Evolutionary conservation across 495 filamentous ascomycete species (phyloP).

Genomic region (Talaromyces stipitatus): DNA sequence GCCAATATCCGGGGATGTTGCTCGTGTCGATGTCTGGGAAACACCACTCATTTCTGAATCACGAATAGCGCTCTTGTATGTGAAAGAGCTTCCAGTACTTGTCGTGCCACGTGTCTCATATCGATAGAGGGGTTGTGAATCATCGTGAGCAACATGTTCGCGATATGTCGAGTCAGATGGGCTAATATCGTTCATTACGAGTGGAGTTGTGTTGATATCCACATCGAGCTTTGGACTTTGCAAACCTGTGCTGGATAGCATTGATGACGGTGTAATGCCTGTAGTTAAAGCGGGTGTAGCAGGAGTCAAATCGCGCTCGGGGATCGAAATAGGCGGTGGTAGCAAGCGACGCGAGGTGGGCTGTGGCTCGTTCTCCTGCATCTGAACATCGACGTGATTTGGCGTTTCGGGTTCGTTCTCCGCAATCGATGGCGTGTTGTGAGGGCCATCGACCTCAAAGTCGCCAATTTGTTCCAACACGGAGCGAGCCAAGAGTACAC

Average conservation of each 20-base stretch:
- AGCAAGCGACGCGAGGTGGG: constrained; percentile 19
- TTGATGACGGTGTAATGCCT: constrained; percentile 34
- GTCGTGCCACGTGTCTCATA: constrained; percentile 18
- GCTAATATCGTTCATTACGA: constrained; percentile 6
- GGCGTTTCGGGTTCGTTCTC: background rate
- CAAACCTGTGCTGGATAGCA: constrained; percentile 21
- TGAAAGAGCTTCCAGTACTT: constrained; percentile 60
- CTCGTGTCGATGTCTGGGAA: constrained; percentile 78
- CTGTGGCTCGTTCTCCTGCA: background rate
- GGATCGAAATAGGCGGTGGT: constrained; percentile 34
- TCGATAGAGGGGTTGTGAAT: constrained; percentile 3
- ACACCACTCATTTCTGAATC: constrained; percentile 76
- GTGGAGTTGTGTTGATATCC: background rate
- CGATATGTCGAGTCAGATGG: constrained; percentile 7
- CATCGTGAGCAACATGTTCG: constrained; percentile 1
- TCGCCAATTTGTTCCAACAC: constrained; percentile 90
- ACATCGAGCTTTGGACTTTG: constrained; percentile 12
- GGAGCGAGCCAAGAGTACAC: constrained; percentile 73
- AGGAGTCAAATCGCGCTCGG: constrained; percentile 19
- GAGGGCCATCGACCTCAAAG: constrained; percentile 68
- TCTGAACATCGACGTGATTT: background rate
- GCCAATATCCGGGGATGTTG: constrained; percentile 74
- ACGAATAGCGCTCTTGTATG: constrained; percentile 63
- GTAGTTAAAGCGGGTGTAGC: constrained; percentile 35
- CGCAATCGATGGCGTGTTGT: background rate